phyloP scores from a whole-genome alignment of 441 rosid species.

The Arabidopsis hybrid region DNA sequence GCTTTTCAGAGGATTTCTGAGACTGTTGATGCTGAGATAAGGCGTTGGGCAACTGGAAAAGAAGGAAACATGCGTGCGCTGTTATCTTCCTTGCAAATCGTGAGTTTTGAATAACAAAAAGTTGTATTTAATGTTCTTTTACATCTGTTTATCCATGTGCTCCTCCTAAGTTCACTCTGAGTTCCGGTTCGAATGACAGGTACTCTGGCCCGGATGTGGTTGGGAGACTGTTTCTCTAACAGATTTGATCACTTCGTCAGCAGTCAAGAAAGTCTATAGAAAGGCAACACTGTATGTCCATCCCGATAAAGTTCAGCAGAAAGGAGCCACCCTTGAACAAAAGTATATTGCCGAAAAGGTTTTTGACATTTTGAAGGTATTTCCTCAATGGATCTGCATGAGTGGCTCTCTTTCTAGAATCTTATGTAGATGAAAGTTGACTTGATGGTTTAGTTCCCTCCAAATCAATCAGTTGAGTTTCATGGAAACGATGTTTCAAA shows the following conservation, averaged over 20 bases:
- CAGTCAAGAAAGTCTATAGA: conserved; percentile 87
- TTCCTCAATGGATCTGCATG: conserved; percentile 19
- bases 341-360: conserved; percentile 95
- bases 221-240: conserved; percentile 70
- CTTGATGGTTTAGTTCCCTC: conserved; percentile 1
- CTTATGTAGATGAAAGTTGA: not conserved
- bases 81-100: conserved; percentile 80
- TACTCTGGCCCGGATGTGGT: conserved; percentile 90
- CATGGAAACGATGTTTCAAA: not conserved
- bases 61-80: conserved; percentile 95
- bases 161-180: conserved; percentile 11
- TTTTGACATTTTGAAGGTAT: conserved; percentile 94
- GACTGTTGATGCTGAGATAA: conserved; percentile 66
- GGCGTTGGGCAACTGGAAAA: conserved; percentile 88
- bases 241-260: conserved; percentile 77
- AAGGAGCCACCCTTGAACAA: conserved; percentile 90
- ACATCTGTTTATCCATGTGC: conserved; percentile 17
- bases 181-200: conserved; percentile 53
- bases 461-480: not conserved
- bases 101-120: conserved; percentile 12
- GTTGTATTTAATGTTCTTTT: not conserved
- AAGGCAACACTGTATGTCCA: conserved; percentile 85
- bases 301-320: conserved; percentile 99
- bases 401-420: conserved; percentile 17
- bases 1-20: conserved; percentile 82